These are phyloP conservation scores for Phytophthora kernoviae DNA, from an alignment of 352 stramenopile genomes.

Conservation along the genomic window DNA sequence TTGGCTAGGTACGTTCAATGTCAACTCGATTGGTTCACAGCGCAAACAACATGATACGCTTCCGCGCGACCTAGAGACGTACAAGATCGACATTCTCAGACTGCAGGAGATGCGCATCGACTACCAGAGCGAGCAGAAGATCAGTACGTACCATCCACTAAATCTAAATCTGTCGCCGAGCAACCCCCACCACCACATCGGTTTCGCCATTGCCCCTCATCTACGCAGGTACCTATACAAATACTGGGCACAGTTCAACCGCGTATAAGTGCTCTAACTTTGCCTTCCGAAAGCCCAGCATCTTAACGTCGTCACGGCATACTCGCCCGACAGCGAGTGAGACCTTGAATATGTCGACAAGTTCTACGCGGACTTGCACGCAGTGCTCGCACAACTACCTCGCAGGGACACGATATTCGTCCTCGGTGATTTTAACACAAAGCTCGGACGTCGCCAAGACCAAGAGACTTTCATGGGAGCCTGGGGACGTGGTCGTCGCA, in stretches of 20 bases:
- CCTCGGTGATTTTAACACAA: conserved; percentile 14
- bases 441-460: conserved; percentile 6
- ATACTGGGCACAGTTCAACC: conserved; percentile 7
- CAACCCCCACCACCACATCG: too few species aligned
- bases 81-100: conserved; percentile 12
- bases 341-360: background rate
- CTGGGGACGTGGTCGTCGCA: background rate
- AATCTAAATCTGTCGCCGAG: conserved; percentile 9
- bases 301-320: conserved; percentile 15
- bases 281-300: conserved; percentile 3
- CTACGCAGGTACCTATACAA: conserved; percentile 10
- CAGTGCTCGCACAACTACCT: background rate
- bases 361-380: conserved; percentile 7
- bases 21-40: conserved; percentile 11
- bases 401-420: conserved; percentile 8
- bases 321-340: conserved; percentile 12
- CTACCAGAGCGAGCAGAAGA: background rate
- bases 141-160: conserved; percentile 1
- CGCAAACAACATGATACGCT: conserved; percentile 13
- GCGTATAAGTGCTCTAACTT: conserved; percentile 7
- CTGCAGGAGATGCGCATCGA: conserved; percentile 7
- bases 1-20: conserved; percentile 14
- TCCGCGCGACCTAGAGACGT: conserved; percentile 2
- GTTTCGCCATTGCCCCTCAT: conserved; percentile 9
- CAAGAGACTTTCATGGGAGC: conserved; percentile 3